phyloP scores from a whole-genome alignment of 2,329 filamentous ascomycete species.

The Aotearoamyces nothofagi region DNA sequence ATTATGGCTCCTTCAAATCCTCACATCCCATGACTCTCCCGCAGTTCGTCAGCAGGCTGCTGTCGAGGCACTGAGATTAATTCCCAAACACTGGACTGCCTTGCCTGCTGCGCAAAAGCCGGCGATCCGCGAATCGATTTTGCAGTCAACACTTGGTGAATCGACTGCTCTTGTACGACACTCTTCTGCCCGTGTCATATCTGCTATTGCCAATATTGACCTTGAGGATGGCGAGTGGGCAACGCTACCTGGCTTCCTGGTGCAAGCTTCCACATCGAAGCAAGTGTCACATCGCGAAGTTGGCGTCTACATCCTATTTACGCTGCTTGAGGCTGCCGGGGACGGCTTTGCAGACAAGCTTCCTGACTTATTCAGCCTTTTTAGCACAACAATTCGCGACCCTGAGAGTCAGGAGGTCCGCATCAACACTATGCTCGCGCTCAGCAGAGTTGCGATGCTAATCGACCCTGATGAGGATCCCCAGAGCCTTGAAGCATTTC shows the following conservation, averaged over 20 bases:
- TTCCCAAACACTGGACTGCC: conserved; percentile 72
- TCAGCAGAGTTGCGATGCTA: conserved; percentile 77
- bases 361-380: conserved; percentile 65
- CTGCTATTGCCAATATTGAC: conserved; percentile 73
- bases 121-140: conserved; percentile 65
- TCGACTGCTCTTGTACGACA: conserved; percentile 64
- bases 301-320: conserved; percentile 84
- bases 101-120: conserved; percentile 63
- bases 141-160: conserved; percentile 74
- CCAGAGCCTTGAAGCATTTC: conserved; percentile 57
- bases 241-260: conserved; percentile 64
- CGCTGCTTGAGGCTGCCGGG: conserved; percentile 76
- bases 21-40: conserved; percentile 57
- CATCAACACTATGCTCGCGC: conserved; percentile 83
- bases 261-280: conserved; percentile 62
- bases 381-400: conserved; percentile 77
- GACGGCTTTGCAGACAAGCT: conserved; percentile 74
- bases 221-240: conserved; percentile 76
- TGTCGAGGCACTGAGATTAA: conserved; percentile 74
- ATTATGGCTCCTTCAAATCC: conserved; percentile 73
- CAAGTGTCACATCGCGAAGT: conserved; percentile 74
- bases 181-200: conserved; percentile 75
- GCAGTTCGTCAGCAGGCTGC: conserved; percentile 78
- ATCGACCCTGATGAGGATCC: conserved; percentile 78
- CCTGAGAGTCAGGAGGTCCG: conserved; percentile 83